These are phyloP conservation scores for Canna indica DNA, from an alignment of 176 grass and related monocot species.

Conservation along the genomic window DNA sequence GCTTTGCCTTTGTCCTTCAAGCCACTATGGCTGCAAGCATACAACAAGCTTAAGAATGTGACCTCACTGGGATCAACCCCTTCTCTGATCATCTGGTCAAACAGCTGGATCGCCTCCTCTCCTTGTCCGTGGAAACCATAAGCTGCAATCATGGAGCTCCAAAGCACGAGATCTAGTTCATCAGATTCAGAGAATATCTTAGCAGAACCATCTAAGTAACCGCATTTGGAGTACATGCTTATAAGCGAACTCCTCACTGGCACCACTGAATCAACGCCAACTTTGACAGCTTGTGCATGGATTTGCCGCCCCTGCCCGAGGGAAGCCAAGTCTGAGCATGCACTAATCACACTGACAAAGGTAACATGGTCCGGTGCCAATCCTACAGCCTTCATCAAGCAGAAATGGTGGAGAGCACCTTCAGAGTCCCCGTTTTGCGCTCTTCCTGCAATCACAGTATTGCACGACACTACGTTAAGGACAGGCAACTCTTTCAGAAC, in stretches of 20 bases:
- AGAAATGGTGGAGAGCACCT: conserved; percentile 45
- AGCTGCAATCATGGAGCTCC: conserved; percentile 49
- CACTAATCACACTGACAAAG: conserved; percentile 42
- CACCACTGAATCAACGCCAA: conserved; percentile 29
- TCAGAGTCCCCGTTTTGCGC: conserved; percentile 52
- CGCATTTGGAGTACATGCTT: conserved; percentile 59
- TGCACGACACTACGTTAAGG: conserved; percentile 41
- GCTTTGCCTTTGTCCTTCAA: conserved; percentile 43
- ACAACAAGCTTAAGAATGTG: conserved; percentile 61
- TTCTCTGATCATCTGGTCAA: conserved; percentile 36
- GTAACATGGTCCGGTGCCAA: conserved; percentile 31
- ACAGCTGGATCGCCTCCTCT: conserved; percentile 32
- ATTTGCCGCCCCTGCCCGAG: conserved; percentile 51
- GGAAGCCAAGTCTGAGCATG: conserved; percentile 50
- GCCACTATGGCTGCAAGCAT: conserved; percentile 73
- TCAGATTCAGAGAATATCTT: conserved; percentile 27
- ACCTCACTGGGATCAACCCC: conserved; percentile 39
- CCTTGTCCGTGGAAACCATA: conserved; percentile 64
- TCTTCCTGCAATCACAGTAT: conserved; percentile 45
- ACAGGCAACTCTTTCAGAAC: conserved; percentile 26
- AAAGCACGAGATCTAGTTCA: conserved; percentile 37
- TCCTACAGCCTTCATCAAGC: conserved; percentile 45
- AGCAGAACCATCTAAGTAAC: conserved; percentile 46
- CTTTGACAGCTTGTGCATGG: conserved; percentile 38
- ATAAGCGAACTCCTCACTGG: conserved; percentile 43